These are phyloP conservation scores for Aspergillus sp. DNA, from an alignment of 2,329 filamentous ascomycete species.

Conservation along the genomic window DNA sequence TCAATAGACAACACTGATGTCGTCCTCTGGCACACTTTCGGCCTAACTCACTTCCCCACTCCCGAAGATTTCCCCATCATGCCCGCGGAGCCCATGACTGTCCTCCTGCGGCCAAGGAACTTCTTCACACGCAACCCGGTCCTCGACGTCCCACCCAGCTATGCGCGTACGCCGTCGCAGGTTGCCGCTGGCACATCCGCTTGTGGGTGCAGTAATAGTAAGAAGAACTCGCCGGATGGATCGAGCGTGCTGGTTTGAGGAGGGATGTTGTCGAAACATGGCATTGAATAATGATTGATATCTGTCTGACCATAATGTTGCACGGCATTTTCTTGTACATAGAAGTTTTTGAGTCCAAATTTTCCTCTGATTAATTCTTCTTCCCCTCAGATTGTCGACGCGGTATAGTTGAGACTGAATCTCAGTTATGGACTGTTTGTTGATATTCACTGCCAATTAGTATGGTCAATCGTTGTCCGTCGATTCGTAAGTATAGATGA, in stretches of 20 bases:
- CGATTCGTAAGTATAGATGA: too few relatives aligned
- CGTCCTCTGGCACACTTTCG: constrained; percentile 93
- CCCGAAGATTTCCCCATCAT: constrained; percentile 93
- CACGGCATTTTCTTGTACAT: background rate
- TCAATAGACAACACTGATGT: constrained; percentile 79
- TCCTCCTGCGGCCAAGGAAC: constrained; percentile 75
- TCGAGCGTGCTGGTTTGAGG: constrained; percentile 39
- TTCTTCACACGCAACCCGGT: constrained; percentile 81
- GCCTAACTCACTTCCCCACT: constrained; percentile 82
- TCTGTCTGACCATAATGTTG: background rate
- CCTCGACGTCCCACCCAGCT: constrained; percentile 77
- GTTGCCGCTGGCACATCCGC: constrained; percentile 48
- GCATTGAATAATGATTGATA: background rate
- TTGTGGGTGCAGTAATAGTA: constrained; percentile 28
- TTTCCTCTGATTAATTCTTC: too few relatives aligned
- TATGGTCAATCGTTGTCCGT: too few relatives aligned
- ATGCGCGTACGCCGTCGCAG: constrained; percentile 70
- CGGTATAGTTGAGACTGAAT: too few relatives aligned
- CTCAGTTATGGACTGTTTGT: too few relatives aligned
- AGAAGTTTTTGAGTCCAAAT: background rate
- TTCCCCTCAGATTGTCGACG: too few relatives aligned
- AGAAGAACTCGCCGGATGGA: constrained; percentile 35
- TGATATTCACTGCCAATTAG: too few relatives aligned
- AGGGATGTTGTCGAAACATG: background rate
- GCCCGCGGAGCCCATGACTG: constrained; percentile 81